Conservation (phyloP, 2,329 filamentous ascomycete genomes). For the Westerdykella ornata region DNA sequence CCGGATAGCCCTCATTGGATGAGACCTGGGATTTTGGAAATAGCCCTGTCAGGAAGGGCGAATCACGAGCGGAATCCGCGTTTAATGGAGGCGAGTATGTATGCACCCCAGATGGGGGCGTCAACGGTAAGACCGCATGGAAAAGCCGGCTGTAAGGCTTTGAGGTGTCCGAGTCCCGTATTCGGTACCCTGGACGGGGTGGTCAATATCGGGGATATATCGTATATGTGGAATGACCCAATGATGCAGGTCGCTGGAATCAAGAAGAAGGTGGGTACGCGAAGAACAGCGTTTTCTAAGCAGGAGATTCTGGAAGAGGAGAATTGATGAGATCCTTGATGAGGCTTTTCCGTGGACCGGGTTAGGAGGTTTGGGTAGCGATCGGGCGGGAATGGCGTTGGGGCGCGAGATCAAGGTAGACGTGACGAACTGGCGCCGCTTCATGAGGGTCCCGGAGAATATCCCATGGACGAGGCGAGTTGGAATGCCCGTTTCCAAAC, state of each 20-base stretch:
- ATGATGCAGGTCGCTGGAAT: slow-evolving; percentile 1
- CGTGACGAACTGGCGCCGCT: not conserved
- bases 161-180: slow-evolving; percentile 13
- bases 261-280: too few species aligned
- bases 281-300: too few species aligned
- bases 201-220: slow-evolving; percentile 16
- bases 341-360: slow-evolving; percentile 4
- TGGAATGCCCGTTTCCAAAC: slow-evolving; percentile 1
- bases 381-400: slow-evolving; percentile 3
- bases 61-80: too few species aligned
- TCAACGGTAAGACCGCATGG: slow-evolving; percentile 7
- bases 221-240: slow-evolving; percentile 13
- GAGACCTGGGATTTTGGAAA: slow-evolving; percentile 9
- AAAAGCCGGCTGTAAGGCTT: slow-evolving; percentile 20
- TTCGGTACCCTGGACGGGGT: slow-evolving; percentile 15
- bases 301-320: slow-evolving; percentile 10
- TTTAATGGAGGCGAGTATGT: too few species aligned
- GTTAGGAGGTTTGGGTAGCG: slow-evolving; percentile 8
- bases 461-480: not conserved
- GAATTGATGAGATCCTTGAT: not conserved
- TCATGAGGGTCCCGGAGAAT: not conserved
- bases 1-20: slow-evolving; percentile 20
- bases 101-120: slow-evolving; percentile 1
- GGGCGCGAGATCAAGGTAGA: not conserved
- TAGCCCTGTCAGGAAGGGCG: too few species aligned